These are phyloP conservation scores for Aspergillaceae sp. DNA, from an alignment of 2,329 filamentous ascomycete genomes.

Conservation along the genomic window DNA sequence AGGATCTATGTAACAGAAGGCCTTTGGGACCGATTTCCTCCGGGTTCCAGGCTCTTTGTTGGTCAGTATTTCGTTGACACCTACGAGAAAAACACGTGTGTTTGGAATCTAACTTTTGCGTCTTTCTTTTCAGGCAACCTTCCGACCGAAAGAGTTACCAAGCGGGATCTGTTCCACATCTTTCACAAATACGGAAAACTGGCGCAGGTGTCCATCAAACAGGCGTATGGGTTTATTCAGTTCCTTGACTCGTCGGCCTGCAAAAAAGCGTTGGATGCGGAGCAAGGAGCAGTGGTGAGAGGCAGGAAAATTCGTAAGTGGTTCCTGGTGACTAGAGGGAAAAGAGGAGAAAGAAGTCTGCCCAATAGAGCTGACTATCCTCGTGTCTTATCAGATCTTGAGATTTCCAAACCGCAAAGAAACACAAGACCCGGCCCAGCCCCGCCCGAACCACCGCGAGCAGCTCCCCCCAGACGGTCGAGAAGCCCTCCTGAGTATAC, in stretches of 20 bases:
- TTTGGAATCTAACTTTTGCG: slow-evolving; percentile 4
- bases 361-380: background rate
- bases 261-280: slow-evolving; percentile 60
- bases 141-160: slow-evolving; percentile 84
- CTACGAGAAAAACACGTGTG: background rate
- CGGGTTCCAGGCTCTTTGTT: slow-evolving; percentile 42
- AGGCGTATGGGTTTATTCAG: slow-evolving; percentile 94
- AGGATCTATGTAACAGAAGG: slow-evolving; percentile 45
- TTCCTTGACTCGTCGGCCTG: slow-evolving; percentile 73
- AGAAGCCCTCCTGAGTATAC: slow-evolving; percentile 57
- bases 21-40: slow-evolving; percentile 44
- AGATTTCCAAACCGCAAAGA: slow-evolving; percentile 75
- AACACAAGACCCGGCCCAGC: slow-evolving; percentile 53
- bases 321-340: background rate
- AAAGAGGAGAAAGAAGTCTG: background rate
- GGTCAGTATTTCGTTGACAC: slow-evolving; percentile 26
- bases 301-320: slow-evolving; percentile 88
- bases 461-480: slow-evolving; percentile 44
- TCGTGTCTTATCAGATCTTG: slow-evolving; percentile 8
- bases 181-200: slow-evolving; percentile 80
- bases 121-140: slow-evolving; percentile 60
- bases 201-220: slow-evolving; percentile 92
- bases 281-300: slow-evolving; percentile 73
- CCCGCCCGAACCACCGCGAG: slow-evolving; percentile 29
- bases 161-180: slow-evolving; percentile 84